phyloP scores from a whole-genome alignment of 305 asterid species.

The Andrographis paniculata region DNA sequence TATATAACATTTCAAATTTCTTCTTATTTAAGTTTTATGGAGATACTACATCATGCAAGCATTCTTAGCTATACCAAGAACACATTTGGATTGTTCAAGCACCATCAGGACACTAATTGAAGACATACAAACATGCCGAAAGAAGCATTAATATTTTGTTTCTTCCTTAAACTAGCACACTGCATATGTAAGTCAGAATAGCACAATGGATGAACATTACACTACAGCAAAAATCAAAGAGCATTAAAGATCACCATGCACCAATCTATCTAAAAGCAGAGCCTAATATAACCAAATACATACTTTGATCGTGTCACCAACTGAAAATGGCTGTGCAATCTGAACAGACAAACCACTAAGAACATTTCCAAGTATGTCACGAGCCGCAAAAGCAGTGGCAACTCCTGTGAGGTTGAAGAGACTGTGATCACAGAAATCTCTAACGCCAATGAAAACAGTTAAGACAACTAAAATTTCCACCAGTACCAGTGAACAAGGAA shows the following conservation, averaged over 20 bases:
- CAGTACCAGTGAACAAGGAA: background rate
- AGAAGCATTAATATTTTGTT: too few species aligned
- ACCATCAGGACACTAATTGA: constrained; percentile 6
- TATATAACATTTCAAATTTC: too few species aligned
- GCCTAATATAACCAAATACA: constrained; percentile 12
- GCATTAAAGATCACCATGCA: background rate
- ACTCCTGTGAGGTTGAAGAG: constrained; percentile 53
- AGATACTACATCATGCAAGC: too few species aligned
- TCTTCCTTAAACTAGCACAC: too few species aligned
- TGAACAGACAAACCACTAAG: constrained; percentile 82
- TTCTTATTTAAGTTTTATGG: too few species aligned
- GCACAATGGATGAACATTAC: too few species aligned
- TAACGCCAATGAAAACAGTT: background rate
- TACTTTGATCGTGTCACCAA: constrained; percentile 91
- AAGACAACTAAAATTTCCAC: background rate
- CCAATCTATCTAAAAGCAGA: constrained; percentile 2
- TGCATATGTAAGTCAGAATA: too few species aligned
- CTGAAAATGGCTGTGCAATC: constrained; percentile 64
- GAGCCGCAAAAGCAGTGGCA: constrained; percentile 96
- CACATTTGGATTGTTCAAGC: constrained; percentile 4
- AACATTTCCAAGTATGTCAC: constrained; percentile 83
- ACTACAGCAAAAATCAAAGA: background rate
- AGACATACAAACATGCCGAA: too few species aligned
- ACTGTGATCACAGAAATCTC: constrained; percentile 12
- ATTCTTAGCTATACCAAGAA: constrained; percentile 5